Evolutionary conservation across 208 protist species (phyloP).

Genomic region (Herpetomonas tarakana): DNA sequence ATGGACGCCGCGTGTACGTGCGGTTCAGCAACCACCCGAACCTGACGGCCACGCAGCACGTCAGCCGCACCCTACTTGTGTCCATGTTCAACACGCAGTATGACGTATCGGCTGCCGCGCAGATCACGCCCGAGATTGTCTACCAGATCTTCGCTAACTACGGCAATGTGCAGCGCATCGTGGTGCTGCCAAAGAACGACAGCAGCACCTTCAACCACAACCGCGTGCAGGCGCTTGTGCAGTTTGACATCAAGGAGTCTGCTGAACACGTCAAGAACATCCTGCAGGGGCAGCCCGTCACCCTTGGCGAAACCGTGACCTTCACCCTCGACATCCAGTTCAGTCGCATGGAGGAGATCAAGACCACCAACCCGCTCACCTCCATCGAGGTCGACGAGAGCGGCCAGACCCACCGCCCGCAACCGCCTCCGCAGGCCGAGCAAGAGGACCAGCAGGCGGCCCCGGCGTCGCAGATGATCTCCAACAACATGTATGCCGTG

Average conservation of each 20-base stretch:
- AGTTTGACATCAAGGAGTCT: constrained; percentile 76
- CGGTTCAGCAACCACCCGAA: constrained; percentile 88
- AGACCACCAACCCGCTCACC: constrained; percentile 78
- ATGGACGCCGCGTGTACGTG: constrained; percentile 89
- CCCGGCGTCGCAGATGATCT: constrained; percentile 11
- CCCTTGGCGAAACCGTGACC: constrained; percentile 78
- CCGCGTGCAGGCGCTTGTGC: constrained; percentile 88
- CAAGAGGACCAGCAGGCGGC: constrained; percentile 13
- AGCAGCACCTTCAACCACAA: constrained; percentile 88
- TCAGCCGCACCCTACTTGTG: constrained; percentile 83
- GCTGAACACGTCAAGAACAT: constrained; percentile 89
- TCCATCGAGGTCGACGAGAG: constrained; percentile 79
- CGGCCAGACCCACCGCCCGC: constrained; percentile 51
- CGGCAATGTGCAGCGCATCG: constrained; percentile 85
- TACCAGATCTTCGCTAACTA: constrained; percentile 90
- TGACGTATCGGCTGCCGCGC: constrained; percentile 76
- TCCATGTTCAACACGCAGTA: constrained; percentile 94
- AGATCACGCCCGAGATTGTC: constrained; percentile 89
- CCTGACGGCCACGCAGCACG: constrained; percentile 88
- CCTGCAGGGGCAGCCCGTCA: constrained; percentile 89
- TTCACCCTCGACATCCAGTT: constrained; percentile 93
- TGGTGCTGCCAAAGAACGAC: constrained; percentile 91
- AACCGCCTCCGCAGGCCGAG: constrained; percentile 7
- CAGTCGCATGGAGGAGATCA: constrained; percentile 88
- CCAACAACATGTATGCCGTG: constrained; percentile 30